phyloP scores from a whole-genome alignment of 495 filamentous ascomycete species.

The Podospora sp. region DNA sequence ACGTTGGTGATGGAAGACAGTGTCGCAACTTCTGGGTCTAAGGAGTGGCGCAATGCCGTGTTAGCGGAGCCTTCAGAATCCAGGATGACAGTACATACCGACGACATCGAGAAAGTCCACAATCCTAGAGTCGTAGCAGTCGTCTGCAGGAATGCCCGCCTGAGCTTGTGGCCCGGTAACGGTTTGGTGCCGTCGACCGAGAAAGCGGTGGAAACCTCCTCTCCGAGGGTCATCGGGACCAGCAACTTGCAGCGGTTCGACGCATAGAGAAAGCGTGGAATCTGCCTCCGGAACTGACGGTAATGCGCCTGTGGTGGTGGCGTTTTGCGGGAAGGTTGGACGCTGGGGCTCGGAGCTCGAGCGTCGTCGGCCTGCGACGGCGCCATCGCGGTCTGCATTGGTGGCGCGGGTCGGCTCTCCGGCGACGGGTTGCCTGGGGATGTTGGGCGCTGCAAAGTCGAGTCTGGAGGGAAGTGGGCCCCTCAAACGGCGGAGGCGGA shows the following conservation, averaged over 20 bases:
- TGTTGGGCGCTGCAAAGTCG: background rate
- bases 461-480: background rate
- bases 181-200: slow-evolving; percentile 13
- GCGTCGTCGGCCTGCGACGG: background rate
- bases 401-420: background rate
- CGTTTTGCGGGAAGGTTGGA: background rate
- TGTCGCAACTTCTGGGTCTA: slow-evolving; percentile 75
- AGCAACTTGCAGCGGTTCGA: background rate
- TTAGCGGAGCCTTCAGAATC: background rate
- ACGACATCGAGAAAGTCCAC: slow-evolving; percentile 74
- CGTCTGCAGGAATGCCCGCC: background rate
- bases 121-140: slow-evolving; percentile 57
- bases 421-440: background rate
- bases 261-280: background rate
- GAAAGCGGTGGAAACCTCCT: slow-evolving; percentile 4
- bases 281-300: slow-evolving; percentile 7
- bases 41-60: slow-evolving; percentile 1
- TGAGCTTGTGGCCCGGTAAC: background rate
- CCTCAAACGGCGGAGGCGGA: slow-evolving; percentile 23
- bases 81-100: slow-evolving; percentile 48
- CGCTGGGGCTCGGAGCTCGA: slow-evolving; percentile 17
- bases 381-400: background rate
- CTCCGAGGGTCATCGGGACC: background rate
- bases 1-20: slow-evolving; percentile 77
- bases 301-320: slow-evolving; percentile 5